Percentiles rank a stretch among this genome's conserved stretches.
phyloP scores from a whole-genome alignment of 345 rosid genomes.

The Erucastrum elatum region DNA sequence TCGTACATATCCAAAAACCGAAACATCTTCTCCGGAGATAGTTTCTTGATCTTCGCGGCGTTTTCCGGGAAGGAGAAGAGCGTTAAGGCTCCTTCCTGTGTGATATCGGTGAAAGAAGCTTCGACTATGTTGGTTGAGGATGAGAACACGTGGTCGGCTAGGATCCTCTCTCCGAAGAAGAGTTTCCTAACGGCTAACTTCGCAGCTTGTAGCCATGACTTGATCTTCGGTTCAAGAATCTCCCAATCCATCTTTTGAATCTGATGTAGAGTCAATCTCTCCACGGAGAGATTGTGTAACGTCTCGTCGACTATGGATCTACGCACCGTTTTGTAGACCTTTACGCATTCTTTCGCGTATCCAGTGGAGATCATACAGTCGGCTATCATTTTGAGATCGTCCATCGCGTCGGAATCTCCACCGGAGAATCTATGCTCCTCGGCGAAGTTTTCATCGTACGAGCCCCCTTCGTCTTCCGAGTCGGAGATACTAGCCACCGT shows the following conservation, averaged over 20 bases:
- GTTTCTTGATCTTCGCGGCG: slow-evolving; percentile 51
- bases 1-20: slow-evolving; percentile 69
- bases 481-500: slow-evolving; percentile 38
- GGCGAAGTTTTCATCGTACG: slow-evolving; percentile 41
- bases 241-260: slow-evolving; percentile 74
- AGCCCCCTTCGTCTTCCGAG: slow-evolving; percentile 26
- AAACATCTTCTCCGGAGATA: slow-evolving; percentile 72
- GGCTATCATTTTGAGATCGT: slow-evolving; percentile 69
- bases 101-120: slow-evolving; percentile 67
- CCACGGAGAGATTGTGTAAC: slow-evolving; percentile 53
- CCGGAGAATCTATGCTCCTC: slow-evolving; percentile 46
- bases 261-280: slow-evolving; percentile 47
- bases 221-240: slow-evolving; percentile 55
- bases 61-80: slow-evolving; percentile 67
- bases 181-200: slow-evolving; percentile 54
- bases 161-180: slow-evolving; percentile 66
- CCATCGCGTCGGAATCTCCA: slow-evolving; percentile 50
- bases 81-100: slow-evolving; percentile 59
- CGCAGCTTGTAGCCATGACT: slow-evolving; percentile 65
- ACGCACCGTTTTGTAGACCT: slow-evolving; percentile 54
- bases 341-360: slow-evolving; percentile 69
- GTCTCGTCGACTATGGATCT: slow-evolving; percentile 77
- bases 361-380: slow-evolving; percentile 90
- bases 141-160: slow-evolving; percentile 76
- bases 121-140: slow-evolving; percentile 54